Percentiles rank a stretch among this genome's conserved stretches.
These are phyloP conservation scores for Amphirosellinia nigrospora DNA, from an alignment of 495 filamentous ascomycete species.

Conservation along the genomic window DNA sequence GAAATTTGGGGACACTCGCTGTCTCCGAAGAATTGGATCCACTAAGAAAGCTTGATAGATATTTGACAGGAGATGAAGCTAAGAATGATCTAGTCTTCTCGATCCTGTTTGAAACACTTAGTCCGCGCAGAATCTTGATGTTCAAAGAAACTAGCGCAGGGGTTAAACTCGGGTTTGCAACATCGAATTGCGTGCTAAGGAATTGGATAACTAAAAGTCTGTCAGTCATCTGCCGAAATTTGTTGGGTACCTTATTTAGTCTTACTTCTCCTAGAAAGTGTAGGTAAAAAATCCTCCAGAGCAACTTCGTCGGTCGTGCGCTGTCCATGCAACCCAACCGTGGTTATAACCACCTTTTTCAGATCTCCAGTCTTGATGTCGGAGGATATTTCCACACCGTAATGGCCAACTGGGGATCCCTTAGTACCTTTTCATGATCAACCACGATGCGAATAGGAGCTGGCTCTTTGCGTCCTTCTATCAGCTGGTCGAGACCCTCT, in stretches of 20 bases:
- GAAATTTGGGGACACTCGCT: constrained; percentile 44
- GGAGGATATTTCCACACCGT: constrained; percentile 70
- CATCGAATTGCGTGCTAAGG: constrained; percentile 70
- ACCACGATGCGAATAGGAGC: constrained; percentile 66
- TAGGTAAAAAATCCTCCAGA: constrained; percentile 68
- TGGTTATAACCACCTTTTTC: constrained; percentile 58
- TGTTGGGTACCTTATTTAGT: not conserved
- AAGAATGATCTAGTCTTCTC: constrained; percentile 69
- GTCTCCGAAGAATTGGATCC: constrained; percentile 54
- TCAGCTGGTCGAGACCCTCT: constrained; percentile 58
- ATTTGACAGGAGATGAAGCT: constrained; percentile 84
- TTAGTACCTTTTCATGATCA: constrained; percentile 64
- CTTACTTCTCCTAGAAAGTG: constrained; percentile 72
- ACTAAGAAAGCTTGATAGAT: constrained; percentile 75
- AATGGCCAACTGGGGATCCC: constrained; percentile 65
- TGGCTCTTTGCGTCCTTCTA: constrained; percentile 62
- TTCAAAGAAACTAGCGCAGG: constrained; percentile 68
- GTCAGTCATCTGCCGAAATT: constrained; percentile 25
- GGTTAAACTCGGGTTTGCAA: constrained; percentile 70
- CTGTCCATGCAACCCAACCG: constrained; percentile 66
- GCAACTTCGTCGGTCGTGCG: constrained; percentile 71
- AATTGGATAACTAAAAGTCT: constrained; percentile 62
- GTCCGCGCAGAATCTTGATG: constrained; percentile 73
- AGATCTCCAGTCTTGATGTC: constrained; percentile 54
- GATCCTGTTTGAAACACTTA: constrained; percentile 67